These are phyloP conservation scores for Boletus semigastroideus DNA, from an alignment of 1,284 basidiomycete species.

Conservation along the genomic window DNA sequence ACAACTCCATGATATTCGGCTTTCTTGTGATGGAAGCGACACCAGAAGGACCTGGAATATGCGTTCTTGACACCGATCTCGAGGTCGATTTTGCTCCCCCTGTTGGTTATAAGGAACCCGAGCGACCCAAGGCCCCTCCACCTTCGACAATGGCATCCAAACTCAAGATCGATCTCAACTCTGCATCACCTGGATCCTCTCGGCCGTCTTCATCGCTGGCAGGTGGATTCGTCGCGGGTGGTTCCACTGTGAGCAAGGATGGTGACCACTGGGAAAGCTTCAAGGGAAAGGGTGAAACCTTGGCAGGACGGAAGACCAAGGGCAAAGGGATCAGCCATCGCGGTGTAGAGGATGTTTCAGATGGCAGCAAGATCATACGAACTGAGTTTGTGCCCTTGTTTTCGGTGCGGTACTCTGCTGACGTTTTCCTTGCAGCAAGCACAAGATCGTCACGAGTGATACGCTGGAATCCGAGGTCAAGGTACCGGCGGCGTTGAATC, in stretches of 20 bases:
- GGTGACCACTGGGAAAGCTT: constrained; percentile 90
- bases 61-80: constrained; percentile 93
- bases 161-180: constrained; percentile 90
- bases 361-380: constrained; percentile 83
- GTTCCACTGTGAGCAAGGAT: constrained; percentile 62
- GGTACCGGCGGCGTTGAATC: constrained; percentile 86
- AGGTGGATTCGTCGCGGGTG: constrained; percentile 61
- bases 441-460: constrained; percentile 83
- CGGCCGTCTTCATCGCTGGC: constrained; percentile 74
- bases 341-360: constrained; percentile 76
- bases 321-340: constrained; percentile 87
- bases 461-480: constrained; percentile 74
- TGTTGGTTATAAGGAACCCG: constrained; percentile 86
- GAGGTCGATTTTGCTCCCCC: constrained; percentile 85
- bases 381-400: constrained; percentile 67
- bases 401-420: constrained; percentile 5
- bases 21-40: constrained; percentile 94
- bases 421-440: constrained; percentile 55
- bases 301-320: constrained; percentile 86
- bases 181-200: constrained; percentile 78
- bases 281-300: constrained; percentile 88
- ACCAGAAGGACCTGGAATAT: constrained; percentile 88
- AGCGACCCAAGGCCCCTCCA: constrained; percentile 78
- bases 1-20: constrained; percentile 93
- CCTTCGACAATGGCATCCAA: constrained; percentile 96